A percentile compares a stretch with the other conserved stretches of the same genome.
phyloP scores from a whole-genome alignment of 2,329 filamentous ascomycete species.

The Aspergillus ustus region DNA sequence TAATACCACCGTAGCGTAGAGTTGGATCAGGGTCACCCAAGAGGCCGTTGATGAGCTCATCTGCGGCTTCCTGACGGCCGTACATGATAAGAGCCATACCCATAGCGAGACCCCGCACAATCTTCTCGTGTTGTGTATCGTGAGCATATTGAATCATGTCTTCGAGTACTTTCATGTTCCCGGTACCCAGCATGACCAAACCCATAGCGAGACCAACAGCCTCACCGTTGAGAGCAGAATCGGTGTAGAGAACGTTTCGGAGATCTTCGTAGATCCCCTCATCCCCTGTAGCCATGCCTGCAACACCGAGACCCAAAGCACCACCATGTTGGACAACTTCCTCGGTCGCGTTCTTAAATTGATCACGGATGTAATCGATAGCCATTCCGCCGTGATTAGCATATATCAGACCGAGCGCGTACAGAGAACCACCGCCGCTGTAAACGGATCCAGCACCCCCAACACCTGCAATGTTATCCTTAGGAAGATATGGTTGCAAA shows the following conservation, averaged over 20 bases:
- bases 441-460: slow-evolving; percentile 85
- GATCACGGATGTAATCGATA: slow-evolving; percentile 52
- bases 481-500: slow-evolving; percentile 90
- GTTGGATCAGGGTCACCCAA: slow-evolving; percentile 93
- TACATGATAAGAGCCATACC: slow-evolving; percentile 99
- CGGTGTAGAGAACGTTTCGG: slow-evolving; percentile 83
- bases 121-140: slow-evolving; percentile 98
- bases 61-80: slow-evolving; percentile 88
- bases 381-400: slow-evolving; percentile 96
- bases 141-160: slow-evolving; percentile 98
- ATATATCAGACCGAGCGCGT: slow-evolving; percentile 93
- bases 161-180: slow-evolving; percentile 88
- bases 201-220: slow-evolving; percentile 96
- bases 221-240: slow-evolving; percentile 95
- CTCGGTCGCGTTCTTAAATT: slow-evolving; percentile 55
- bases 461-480: slow-evolving; percentile 63
- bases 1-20: slow-evolving; percentile 93
- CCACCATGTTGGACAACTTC: slow-evolving; percentile 98
- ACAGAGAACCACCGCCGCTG: slow-evolving; percentile 93
- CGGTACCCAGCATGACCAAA: slow-evolving; percentile 97
- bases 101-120: slow-evolving; percentile 90
- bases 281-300: slow-evolving; percentile 94
- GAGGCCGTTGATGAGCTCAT: slow-evolving; percentile 91
- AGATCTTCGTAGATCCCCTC: slow-evolving; percentile 90
- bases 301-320: slow-evolving; percentile 91